Evolutionary conservation across 352 stramenopile genomes (phyloP).

Genomic region (Globisporangium radiosum): DNA sequence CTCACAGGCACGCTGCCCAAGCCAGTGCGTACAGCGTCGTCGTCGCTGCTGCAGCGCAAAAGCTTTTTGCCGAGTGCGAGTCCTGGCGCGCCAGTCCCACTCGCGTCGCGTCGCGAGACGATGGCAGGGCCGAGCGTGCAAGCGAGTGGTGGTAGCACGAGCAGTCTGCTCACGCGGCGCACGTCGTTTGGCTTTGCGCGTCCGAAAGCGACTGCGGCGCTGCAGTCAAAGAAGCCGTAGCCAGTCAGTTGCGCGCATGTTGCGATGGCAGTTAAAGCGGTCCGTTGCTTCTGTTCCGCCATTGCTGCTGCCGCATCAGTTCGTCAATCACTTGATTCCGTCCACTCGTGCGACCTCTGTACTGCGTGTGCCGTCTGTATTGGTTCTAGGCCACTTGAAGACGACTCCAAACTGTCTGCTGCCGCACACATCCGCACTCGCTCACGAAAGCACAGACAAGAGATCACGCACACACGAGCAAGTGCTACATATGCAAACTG

Average conservation of each 20-base stretch:
- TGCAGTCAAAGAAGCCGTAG: constrained; percentile 14
- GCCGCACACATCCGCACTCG: too few relatives aligned
- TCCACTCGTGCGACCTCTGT: neutral
- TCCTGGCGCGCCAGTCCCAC: constrained; percentile 3
- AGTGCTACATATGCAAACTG: too few relatives aligned
- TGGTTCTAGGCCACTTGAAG: too few relatives aligned
- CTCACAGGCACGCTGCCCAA: constrained; percentile 2
- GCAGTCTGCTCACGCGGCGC: constrained; percentile 13
- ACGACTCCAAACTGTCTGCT: too few relatives aligned
- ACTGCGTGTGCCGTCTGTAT: too few relatives aligned
- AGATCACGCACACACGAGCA: too few relatives aligned
- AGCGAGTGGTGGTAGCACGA: constrained; percentile 4
- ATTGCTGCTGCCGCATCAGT: neutral
- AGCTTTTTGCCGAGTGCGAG: constrained; percentile 20
- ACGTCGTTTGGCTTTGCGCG: constrained; percentile 30
- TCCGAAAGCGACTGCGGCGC: constrained; percentile 9
- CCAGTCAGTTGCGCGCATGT: neutral
- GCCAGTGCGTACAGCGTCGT: constrained; percentile 7
- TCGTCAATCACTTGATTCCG: neutral
- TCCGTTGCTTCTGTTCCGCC: neutral
- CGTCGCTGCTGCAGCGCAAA: constrained; percentile 16
- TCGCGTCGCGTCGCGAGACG: constrained; percentile 6
- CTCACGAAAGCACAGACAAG: too few relatives aligned
- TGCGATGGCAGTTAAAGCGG: too few relatives aligned
- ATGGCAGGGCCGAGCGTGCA: constrained; percentile 13